phyloP scores from a whole-genome alignment of 257 asterid species.

The Plectranthus barbatus region DNA sequence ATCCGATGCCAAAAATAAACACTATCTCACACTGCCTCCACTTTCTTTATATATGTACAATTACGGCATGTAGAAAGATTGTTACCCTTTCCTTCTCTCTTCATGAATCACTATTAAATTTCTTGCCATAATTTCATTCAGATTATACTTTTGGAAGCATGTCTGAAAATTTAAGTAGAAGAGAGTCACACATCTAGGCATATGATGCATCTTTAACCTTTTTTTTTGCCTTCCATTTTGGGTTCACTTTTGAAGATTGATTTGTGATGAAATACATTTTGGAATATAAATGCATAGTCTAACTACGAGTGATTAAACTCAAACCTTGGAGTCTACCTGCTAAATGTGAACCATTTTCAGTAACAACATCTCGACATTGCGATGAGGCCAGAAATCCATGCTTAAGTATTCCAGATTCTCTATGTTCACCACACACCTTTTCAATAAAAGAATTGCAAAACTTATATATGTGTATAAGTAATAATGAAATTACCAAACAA shows the following conservation, averaged over 20 bases:
- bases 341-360: constrained; percentile 27
- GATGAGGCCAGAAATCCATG: constrained; percentile 71
- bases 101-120: background rate
- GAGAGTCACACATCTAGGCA: background rate
- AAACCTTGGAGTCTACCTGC: constrained; percentile 47
- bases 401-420: constrained; percentile 78
- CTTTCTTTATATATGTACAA: background rate
- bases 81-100: background rate
- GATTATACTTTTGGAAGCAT: background rate
- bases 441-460: constrained; percentile 11
- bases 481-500: background rate
- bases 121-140: background rate
- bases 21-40: background rate
- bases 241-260: background rate
- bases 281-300: background rate
- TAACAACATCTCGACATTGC: constrained; percentile 23
- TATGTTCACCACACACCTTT: constrained; percentile 89
- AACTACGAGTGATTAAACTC: constrained; percentile 7
- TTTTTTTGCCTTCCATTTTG: background rate
- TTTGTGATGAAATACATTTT: background rate
- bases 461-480: constrained; percentile 1
- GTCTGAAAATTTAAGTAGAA: background rate
- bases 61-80: background rate
- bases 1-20: background rate
- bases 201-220: background rate